Base-by-base conservation (phyloP, 1,139 yeast species). In the Saccharomycopsis phalli region DNA sequence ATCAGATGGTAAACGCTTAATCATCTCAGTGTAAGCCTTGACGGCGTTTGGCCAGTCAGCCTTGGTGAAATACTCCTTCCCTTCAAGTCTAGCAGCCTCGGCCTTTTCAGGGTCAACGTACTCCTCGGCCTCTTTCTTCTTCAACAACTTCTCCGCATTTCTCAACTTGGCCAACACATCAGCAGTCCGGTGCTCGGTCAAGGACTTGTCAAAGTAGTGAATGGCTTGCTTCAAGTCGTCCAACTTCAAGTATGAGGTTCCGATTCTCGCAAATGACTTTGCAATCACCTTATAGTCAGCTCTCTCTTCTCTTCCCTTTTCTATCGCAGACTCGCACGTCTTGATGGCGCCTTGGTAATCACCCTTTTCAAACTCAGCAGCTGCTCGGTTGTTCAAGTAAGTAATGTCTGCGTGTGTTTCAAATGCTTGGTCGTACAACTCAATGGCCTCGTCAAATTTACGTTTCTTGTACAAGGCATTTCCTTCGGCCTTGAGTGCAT, bases 31-130 rank as follows among this genome's bases (percentile, higher is more conserved):
- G 65, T 93, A 93, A 8, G 94, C 81, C 60, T 83, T 83, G 42
- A 93, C 96, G 27, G 98, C 97, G 51, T 71, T 81, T 49, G 98
- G 97, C 95, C 95, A 88, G 63, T 91, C 95, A 34, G 86, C 93
- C 54, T 82, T 81, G 50, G 82, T 76, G 71, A 93, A 93, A 55
- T 62, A 76, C 31, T 82, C 93, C 60, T 84, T 91, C 61, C 99
- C 99, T 61, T 79, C 71, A 49, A 86, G 70, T 63, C 98, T 81
- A 19, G 98, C 97, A 59, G 79, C 91, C 60, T 91, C 97, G 5
- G 97, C 96, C 65, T 84, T 81, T 52, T 69, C 95, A 23, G 95
- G 94, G 60, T 87, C 81, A 50, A 88, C 64, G 61, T 88, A 91
- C 31, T 79, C 76, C 52, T 74, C 73, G 31, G 83, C 75, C 63